Percentiles rank a stretch among this genome's conserved stretches.
phyloP scores from a whole-genome alignment of 2,329 filamentous ascomycete genomes.

The Aspergillus sp. region DNA sequence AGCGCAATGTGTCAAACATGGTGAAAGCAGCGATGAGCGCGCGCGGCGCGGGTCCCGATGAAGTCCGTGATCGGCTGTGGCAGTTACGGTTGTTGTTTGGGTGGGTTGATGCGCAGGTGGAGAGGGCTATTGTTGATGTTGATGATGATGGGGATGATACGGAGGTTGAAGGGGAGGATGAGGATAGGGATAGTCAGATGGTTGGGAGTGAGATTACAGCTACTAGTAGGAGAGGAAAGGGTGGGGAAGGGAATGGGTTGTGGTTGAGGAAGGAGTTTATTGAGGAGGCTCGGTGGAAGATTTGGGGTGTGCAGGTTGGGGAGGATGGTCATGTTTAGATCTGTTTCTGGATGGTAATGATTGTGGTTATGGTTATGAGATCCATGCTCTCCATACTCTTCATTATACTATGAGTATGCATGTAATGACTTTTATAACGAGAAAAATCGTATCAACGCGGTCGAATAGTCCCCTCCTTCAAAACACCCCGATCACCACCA shows the following conservation, averaged over 20 bases:
- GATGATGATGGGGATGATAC: slow-evolving; percentile 30
- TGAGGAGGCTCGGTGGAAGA: slow-evolving; percentile 36
- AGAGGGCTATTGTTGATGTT: slow-evolving; percentile 9
- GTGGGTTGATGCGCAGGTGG: slow-evolving; percentile 49
- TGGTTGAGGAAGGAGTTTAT: slow-evolving; percentile 35
- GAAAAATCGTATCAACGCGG: slow-evolving; percentile 6
- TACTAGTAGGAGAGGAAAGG: slow-evolving; percentile 15
- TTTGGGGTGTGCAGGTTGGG: slow-evolving; percentile 33
- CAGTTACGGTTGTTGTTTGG: slow-evolving; percentile 59
- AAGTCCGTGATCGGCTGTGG: slow-evolving; percentile 52
- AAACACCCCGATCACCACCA: slow-evolving; percentile 39
- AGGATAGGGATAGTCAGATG: not conserved
- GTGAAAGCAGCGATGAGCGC: slow-evolving; percentile 23
- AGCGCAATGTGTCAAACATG: slow-evolving; percentile 36
- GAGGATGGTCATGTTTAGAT: slow-evolving; percentile 5
- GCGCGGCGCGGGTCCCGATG: slow-evolving; percentile 31
- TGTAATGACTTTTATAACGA: not conserved
- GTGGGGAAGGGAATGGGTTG: slow-evolving; percentile 20
- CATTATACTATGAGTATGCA: not conserved
- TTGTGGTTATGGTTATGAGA: slow-evolving; percentile 1
- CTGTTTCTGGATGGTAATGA: not conserved
- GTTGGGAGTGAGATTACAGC: slow-evolving; percentile 22
- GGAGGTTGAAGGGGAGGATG: slow-evolving; percentile 15
- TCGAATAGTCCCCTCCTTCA: slow-evolving; percentile 28
- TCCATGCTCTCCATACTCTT: not conserved